Evolutionary conservation across 176 grass and related monocot genomes (phyloP), one percentile per base, ranked within the genome.

Genomic region (Paspalum notatum): DNA sequence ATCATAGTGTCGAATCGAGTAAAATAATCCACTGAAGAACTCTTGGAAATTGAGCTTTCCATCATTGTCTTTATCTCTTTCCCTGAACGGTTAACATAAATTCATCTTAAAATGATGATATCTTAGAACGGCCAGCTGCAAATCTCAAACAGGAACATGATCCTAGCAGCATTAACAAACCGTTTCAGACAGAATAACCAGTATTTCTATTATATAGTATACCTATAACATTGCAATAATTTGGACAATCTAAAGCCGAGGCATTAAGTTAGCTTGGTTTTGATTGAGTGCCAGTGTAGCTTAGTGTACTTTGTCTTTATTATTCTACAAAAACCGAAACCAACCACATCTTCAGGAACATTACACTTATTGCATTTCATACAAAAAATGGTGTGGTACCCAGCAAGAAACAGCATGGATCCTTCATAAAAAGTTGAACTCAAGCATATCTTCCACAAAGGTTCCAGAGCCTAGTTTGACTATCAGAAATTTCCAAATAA

Each of bases 41-140:
- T 99, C 92, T 85, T 93, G 88, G 80, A 95, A 99, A 77, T 87
- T 90, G 67, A 99, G 90, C 72, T 89, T 95, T 22, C 84, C 86
- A 57, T 95, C 96, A 41, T 80, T 85, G 73, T 99, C 90, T 80
- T 91, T 92, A 92, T 98, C 96, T 89, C 88, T 98, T 87, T 93
- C 92, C 88, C 92, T 98, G 82, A 80, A 87, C 46, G 85, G 12
- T 51, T 5, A 59, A 89, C 37, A 71, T 52, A 71, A 80, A 37
- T 76, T 13, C n/a, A 52, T 57, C n/a, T 32, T 41, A 52, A 81
- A 62, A 71, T 75, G 18, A 2, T 58, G 10, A 64, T 66, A 44
- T 76, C 57, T 61, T 61, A 42, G 69, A 87, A 24, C 39, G 22
- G 47, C 11, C 21, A 77, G 16, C 58, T 50, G 14, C 25, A 3